These are phyloP conservation scores for Rostrohypoxylon terebratum DNA, from an alignment of 495 filamentous ascomycete genomes.

Conservation along the genomic window DNA sequence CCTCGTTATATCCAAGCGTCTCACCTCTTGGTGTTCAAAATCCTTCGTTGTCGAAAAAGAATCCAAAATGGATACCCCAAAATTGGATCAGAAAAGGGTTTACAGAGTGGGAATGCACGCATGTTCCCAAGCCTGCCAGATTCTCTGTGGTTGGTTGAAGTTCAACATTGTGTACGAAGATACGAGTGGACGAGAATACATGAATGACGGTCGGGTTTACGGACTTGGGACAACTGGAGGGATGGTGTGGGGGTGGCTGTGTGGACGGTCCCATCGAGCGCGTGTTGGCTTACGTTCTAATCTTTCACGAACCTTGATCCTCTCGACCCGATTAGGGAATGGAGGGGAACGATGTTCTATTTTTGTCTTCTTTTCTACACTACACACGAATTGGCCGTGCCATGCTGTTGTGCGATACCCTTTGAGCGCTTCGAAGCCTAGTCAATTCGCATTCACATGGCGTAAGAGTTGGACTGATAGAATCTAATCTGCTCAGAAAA, in stretches of 20 bases:
- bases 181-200: slow-evolving; percentile 41
- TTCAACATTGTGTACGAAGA: slow-evolving; percentile 43
- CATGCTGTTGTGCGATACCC: slow-evolving; percentile 52
- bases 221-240: slow-evolving; percentile 26
- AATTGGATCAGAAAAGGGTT: slow-evolving; percentile 40
- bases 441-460: slow-evolving; percentile 47
- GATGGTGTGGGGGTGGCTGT: slow-evolving; percentile 32
- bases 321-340: slow-evolving; percentile 21
- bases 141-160: slow-evolving; percentile 32
- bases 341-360: slow-evolving; percentile 36
- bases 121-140: slow-evolving; percentile 19
- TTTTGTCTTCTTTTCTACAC: slow-evolving; percentile 45
- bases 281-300: slow-evolving; percentile 40
- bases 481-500: slow-evolving; percentile 52
- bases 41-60: slow-evolving; percentile 25
- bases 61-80: slow-evolving; percentile 37
- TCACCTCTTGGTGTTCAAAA: slow-evolving; percentile 14
- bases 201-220: slow-evolving; percentile 29
- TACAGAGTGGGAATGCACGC: slow-evolving; percentile 26
- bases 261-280: slow-evolving; percentile 12
- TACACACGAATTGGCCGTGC: slow-evolving; percentile 48
- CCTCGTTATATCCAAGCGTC: slow-evolving; percentile 33
- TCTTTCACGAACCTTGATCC: slow-evolving; percentile 36
- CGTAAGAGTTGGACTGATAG: slow-evolving; percentile 51
- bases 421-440: slow-evolving; percentile 49